Conservation (phyloP, 1,284 basidiomycete species). For the Peniophora sp. region DNA sequence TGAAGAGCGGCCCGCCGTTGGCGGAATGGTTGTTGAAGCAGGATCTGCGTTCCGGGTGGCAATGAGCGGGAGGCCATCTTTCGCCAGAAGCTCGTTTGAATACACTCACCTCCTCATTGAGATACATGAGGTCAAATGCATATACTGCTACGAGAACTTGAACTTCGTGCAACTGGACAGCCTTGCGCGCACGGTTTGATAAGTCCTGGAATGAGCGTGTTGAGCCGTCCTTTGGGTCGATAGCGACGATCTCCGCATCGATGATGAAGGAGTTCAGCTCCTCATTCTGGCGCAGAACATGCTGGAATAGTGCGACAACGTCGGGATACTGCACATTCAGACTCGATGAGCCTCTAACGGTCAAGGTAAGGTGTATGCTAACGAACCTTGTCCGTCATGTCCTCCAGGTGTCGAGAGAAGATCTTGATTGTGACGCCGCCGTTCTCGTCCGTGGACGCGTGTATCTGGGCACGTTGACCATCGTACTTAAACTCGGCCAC, state of each 20-base stretch:
- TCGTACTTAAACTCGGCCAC: conserved; percentile 82
- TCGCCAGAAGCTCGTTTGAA: background rate
- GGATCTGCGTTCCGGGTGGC: conserved; percentile 34
- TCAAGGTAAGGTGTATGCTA: conserved; percentile 2
- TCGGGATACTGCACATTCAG: conserved; percentile 72
- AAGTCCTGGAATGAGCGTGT: conserved; percentile 83
- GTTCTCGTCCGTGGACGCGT: conserved; percentile 44
- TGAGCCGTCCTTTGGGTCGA: conserved; percentile 57
- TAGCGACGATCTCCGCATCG: conserved; percentile 79
- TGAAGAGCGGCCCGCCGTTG: conserved; percentile 63
- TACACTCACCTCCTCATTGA: conserved; percentile 63
- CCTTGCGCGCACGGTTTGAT: conserved; percentile 80
- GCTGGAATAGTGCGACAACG: conserved; percentile 52
- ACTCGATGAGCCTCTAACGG: conserved; percentile 7
- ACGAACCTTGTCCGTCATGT: conserved; percentile 80
- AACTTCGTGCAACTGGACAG: conserved; percentile 75
- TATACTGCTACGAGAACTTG: conserved; percentile 81
- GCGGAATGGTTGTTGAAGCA: conserved; percentile 69
- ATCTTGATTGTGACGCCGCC: conserved; percentile 50
- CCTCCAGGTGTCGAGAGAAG: conserved; percentile 87
- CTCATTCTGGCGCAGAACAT: conserved; percentile 34
- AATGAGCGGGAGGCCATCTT: background rate
- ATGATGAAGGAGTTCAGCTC: conserved; percentile 72
- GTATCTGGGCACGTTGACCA: conserved; percentile 83
- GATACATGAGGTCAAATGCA: conserved; percentile 87